Base-by-base conservation (phyloP, 495 filamentous ascomycete species). In the Podospora bellae-mahoneyi region DNA sequence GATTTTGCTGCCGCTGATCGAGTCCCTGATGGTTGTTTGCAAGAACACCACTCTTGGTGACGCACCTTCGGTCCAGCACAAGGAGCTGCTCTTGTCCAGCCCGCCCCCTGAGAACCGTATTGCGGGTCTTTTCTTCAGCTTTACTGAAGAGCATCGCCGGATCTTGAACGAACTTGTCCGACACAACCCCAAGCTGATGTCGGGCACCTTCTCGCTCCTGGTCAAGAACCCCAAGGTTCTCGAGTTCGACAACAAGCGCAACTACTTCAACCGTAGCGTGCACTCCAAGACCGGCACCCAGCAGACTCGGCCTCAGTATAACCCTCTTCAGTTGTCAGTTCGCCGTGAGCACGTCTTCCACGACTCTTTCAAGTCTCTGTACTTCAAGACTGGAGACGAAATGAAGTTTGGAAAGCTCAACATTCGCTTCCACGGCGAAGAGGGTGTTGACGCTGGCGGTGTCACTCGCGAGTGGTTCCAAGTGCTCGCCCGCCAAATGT, bases 401-500 rank as follows among this genome's bases (percentile, higher is more conserved):
- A 92, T 98, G 83, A 99, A 99, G 78, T 97, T 93, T 75, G 94
- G 95, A 64, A 99, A 98, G 79, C 85, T 99, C 62, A 98, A 92
- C 77, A 96, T 99, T 69, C 90, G 95, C 63, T 99, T 99, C 87
- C 91, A 93, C 74, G 92, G 92, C 23, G 95, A 99, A 82, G 95
- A 99, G 76, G 95, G 95, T 74, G 93, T 99, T 64, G 95, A 99
- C 81, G 95, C 95, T 39, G 95, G 95, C 67, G 95, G 95, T 80
- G 95, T 99, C 59, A 97, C 95, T 64, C 88, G 95, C 77, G 95
- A 99, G 84, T 99, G 95, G 95, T 99, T 99, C 85, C 94, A 97
- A 77, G 96, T 97, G 55, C 91, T 99, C 71, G 89, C 95, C 15
- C 85, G 94, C 64, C 96, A 97, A 75, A 99, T 99, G 96, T 99